Percentiles rank a stretch among this genome's conserved stretches.
phyloP scores from a whole-genome alignment of 441 rosid species.

The Aleurites moluccanus region DNA sequence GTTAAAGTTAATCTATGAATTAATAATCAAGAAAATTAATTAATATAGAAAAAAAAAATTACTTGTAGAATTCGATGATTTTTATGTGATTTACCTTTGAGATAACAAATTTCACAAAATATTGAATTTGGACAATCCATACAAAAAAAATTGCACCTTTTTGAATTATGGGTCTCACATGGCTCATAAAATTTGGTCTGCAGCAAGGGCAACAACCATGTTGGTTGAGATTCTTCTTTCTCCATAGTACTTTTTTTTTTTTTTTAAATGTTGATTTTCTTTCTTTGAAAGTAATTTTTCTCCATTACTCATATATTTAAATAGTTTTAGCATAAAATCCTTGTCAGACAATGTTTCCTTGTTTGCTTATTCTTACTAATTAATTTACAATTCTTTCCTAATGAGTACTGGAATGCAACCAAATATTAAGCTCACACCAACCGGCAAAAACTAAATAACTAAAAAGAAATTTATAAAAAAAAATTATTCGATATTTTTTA shows the following conservation, averaged over 20 bases:
- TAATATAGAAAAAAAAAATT: not conserved
- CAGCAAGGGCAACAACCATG: too few relatives aligned
- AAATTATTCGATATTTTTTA: too few relatives aligned
- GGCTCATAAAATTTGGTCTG: constrained; percentile 5
- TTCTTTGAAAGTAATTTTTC: not conserved
- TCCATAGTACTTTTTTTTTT: not conserved
- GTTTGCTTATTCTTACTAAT: too few relatives aligned
- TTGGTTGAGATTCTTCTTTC: too few relatives aligned
- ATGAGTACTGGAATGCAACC: not conserved
- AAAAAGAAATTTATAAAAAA: too few relatives aligned
- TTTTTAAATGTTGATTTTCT: too few relatives aligned
- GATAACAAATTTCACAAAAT: not conserved
- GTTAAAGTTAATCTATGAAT: not conserved
- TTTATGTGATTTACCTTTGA: not conserved
- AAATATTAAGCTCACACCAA: too few relatives aligned
- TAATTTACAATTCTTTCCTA: too few relatives aligned
- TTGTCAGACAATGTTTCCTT: too few relatives aligned
- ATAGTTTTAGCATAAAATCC: not conserved
- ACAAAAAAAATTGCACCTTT: constrained; percentile 6
- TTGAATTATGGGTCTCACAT: not conserved
- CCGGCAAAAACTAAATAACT: too few relatives aligned
- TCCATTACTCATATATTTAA: not conserved
- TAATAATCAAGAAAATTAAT: not conserved
- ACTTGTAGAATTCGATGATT: not conserved
- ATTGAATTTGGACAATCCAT: constrained; percentile 5